phyloP scores from a whole-genome alignment of 2,329 filamentous ascomycete species.

The Colletotrichum paranaense region DNA sequence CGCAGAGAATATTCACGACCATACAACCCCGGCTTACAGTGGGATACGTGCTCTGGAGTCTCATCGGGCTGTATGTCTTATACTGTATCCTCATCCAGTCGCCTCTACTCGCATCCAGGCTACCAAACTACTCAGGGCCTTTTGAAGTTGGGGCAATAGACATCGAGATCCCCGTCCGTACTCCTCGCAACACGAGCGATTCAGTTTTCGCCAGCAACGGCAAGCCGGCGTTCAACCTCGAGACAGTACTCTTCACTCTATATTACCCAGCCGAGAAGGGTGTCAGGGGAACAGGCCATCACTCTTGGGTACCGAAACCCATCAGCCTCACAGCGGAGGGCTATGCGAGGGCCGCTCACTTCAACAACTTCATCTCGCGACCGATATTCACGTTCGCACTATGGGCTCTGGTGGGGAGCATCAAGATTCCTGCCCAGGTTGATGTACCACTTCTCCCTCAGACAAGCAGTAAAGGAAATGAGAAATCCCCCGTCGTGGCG shows the following conservation, averaged over 20 bases:
- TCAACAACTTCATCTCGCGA: conserved; percentile 55
- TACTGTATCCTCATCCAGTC: conserved; percentile 52
- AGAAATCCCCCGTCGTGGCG: conserved; percentile 56
- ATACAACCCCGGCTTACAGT: conserved; percentile 47
- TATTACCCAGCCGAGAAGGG: conserved; percentile 57
- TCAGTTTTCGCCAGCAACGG: conserved; percentile 47
- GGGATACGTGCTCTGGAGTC: conserved; percentile 46
- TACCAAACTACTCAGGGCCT: conserved; percentile 57
- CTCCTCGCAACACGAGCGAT: conserved; percentile 45
- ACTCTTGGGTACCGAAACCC: conserved; percentile 58
- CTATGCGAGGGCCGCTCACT: conserved; percentile 57
- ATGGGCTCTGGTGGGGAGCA: conserved; percentile 53
- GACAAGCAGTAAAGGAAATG: conserved; percentile 35
- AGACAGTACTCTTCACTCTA: conserved; percentile 61
- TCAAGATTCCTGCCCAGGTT: conserved; percentile 60
- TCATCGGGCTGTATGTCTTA: conserved; percentile 48
- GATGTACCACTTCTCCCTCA: conserved; percentile 53
- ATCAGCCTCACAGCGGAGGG: conserved; percentile 57
- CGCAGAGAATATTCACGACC: background rate
- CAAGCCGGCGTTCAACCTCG: conserved; percentile 55
- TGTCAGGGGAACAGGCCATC: conserved; percentile 42
- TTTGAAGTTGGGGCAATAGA: conserved; percentile 60
- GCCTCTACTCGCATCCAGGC: conserved; percentile 55
- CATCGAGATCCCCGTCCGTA: conserved; percentile 55
- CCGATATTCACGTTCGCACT: conserved; percentile 56